Percentiles rank a stretch among this genome's conserved stretches.
These are phyloP conservation scores for Pseudogymnoascus sp. DNA, from an alignment of 2,329 filamentous ascomycete species.

Conservation along the genomic window DNA sequence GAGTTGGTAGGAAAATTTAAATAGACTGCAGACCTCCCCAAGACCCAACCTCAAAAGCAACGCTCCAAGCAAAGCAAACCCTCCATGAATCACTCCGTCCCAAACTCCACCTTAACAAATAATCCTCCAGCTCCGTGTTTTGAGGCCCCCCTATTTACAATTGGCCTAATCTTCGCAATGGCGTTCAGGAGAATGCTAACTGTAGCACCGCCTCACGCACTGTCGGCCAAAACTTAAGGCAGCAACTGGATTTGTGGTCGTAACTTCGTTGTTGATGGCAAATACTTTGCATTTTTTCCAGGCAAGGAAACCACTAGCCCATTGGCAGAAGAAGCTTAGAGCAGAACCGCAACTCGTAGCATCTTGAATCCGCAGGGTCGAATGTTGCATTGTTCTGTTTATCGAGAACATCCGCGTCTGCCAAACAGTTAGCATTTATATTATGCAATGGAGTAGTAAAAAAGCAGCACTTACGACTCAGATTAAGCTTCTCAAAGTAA, in stretches of 20 bases:
- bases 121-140: not conserved
- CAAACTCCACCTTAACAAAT: not conserved
- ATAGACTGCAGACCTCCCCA: not conserved
- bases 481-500: constrained; percentile 50
- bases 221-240: not conserved
- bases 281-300: not conserved
- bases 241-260: not conserved
- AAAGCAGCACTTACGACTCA: constrained; percentile 45
- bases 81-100: not conserved
- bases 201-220: not conserved
- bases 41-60: not conserved
- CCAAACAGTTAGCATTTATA: constrained; percentile 12
- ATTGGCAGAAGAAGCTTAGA: constrained; percentile 38
- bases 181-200: not conserved
- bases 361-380: constrained; percentile 36
- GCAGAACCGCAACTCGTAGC: constrained; percentile 44
- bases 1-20: not conserved
- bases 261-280: not conserved
- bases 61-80: not conserved
- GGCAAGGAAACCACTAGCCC: not conserved
- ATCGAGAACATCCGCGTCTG: constrained; percentile 26
- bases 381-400: constrained; percentile 26
- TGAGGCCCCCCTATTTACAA: not conserved
- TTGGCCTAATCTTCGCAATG: not conserved
- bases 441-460: not conserved